phyloP scores from a whole-genome alignment of 495 filamentous ascomycete species.

The Hypomontagnella monticulosa region DNA sequence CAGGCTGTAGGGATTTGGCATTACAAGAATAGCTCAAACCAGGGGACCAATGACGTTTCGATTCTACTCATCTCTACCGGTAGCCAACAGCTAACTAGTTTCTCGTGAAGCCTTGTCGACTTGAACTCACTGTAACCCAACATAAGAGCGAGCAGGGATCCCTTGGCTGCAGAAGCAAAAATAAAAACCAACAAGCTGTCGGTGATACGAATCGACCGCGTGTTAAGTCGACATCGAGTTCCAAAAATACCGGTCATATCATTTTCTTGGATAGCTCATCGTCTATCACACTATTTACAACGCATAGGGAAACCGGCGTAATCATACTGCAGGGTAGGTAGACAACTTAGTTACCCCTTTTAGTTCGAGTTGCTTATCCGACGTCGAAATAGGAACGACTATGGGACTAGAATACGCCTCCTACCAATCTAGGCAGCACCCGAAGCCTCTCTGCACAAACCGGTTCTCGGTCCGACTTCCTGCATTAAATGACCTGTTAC shows the following conservation, averaged over 20 bases:
- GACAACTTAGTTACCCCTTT: too few species aligned
- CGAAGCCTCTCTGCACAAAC: too few species aligned
- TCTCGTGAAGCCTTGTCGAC: constrained; percentile 16
- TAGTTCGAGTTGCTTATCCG: too few species aligned
- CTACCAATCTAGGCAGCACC: too few species aligned
- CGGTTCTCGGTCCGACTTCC: too few species aligned
- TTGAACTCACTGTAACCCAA: constrained; percentile 24
- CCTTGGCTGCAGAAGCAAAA: constrained; percentile 22
- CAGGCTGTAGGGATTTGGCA: constrained; percentile 1
- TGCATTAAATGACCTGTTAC: not conserved
- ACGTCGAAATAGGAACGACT: too few species aligned
- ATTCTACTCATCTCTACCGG: not conserved
- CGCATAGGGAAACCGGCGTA: not conserved
- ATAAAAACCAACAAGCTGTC: constrained; percentile 18
- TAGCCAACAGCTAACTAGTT: constrained; percentile 1
- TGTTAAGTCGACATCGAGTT: not conserved
- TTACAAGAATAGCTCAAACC: constrained; percentile 12
- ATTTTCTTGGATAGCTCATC: constrained; percentile 2
- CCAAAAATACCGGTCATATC: constrained; percentile 13
- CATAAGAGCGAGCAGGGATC: constrained; percentile 28
- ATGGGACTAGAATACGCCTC: too few species aligned
- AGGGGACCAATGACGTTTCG: constrained; percentile 6
- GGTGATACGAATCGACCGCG: not conserved
- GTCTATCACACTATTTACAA: not conserved
- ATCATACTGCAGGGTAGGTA: too few species aligned